Evolutionary conservation across 805 yeast genomes (phyloP), one percentile per base, ranked within the genome.

Genomic region (Zygotorulaspora sp.): DNA sequence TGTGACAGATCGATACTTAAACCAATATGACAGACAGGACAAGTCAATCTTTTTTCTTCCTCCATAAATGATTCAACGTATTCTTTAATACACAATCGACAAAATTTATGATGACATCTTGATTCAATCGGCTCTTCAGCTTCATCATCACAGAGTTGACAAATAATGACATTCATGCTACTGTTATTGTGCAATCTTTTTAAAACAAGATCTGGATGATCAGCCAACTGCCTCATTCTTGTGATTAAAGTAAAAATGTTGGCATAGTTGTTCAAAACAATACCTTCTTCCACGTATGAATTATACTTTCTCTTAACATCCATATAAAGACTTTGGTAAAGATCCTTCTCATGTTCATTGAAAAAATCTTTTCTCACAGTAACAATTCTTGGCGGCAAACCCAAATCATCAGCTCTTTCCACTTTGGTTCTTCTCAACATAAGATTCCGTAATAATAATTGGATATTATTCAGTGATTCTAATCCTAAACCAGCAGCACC

Each of bases 101-200:
- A 92, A 57, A 92, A 92, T 45, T 75, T 76, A 58, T 92, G 99
- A 50, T 84, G 96, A 61, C 99, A 92, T 57, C 83, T 85, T 2
- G 96, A 83, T 60, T 84, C 89, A 32, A 92, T 88, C 0, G 98
- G 95, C 44, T 92, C 99, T 61, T 92, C 97, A 0, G 97, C 97
- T 62, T 89, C 97, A 56, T 92, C 99, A 49, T 89, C 97, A 63
- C 99, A 92, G 16, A 92, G 58, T 49, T 86, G 94, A 57, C 99
- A 92, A 28, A 92, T 81, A 8, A 88, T 75, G 5, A 67, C 32
- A 17, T 48, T 43, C n/a, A 52, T 61, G 43, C 62, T 47, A 49
- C 61, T 48, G 15, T 52, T 61, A 24, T 59, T 57, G 3, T 75
- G 75, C 20, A 80, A 72, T 36, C 89, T 70, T 49, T 88, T 79